These are phyloP conservation scores for Suillus decipiens DNA, from an alignment of 768 basidiomycete genomes.

Conservation along the genomic window DNA sequence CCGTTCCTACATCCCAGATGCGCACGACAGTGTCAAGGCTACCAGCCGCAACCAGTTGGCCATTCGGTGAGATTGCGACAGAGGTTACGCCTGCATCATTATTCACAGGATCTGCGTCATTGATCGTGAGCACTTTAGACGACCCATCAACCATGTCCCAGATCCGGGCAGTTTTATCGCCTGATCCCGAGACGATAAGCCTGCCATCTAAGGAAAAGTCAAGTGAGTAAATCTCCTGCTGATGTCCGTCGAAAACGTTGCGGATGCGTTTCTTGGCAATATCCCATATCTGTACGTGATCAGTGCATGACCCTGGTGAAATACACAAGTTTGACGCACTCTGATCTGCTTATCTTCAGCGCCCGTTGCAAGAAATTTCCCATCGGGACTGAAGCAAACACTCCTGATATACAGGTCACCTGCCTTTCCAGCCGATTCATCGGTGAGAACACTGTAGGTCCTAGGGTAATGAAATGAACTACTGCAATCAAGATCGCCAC, in stretches of 20 bases:
- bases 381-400: constrained; percentile 33
- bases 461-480: constrained; percentile 15
- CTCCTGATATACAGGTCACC: constrained; percentile 81
- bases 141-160: constrained; percentile 36
- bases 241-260: constrained; percentile 34
- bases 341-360: constrained; percentile 37
- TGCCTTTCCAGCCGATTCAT: constrained; percentile 69
- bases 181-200: constrained; percentile 37
- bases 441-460: constrained; percentile 63
- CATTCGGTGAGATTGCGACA: constrained; percentile 30
- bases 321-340: constrained; percentile 19
- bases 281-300: constrained; percentile 29
- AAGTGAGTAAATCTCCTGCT: constrained; percentile 37
- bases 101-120: constrained; percentile 24
- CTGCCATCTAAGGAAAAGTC: constrained; percentile 37
- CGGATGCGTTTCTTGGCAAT: constrained; percentile 28
- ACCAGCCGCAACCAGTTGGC: constrained; percentile 51
- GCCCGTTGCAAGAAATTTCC: constrained; percentile 32
- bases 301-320: not conserved
- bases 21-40: constrained; percentile 53
- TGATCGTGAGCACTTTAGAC: constrained; percentile 34
- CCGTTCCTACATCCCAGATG: constrained; percentile 51
- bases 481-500: constrained; percentile 25
- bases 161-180: constrained; percentile 36
- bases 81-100: constrained; percentile 25